Evolutionary conservation across 2,329 filamentous ascomycete species (phyloP).

Genomic region (Fusarium sp.): DNA sequence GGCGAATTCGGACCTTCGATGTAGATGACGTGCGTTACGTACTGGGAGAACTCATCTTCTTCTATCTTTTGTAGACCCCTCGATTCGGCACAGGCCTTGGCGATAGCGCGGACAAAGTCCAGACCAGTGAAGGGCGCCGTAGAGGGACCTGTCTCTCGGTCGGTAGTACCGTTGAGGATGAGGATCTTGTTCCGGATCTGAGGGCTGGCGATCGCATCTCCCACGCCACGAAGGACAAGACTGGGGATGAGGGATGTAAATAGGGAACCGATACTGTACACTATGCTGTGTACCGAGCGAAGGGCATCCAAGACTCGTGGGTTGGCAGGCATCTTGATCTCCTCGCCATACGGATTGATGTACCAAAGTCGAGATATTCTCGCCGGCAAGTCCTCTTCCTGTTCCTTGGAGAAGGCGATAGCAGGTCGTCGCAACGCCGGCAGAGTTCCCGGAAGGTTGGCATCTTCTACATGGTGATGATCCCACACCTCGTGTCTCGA

Average conservation of each 20-base stretch:
- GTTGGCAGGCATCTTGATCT: constrained; percentile 88
- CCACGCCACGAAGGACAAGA: constrained; percentile 80
- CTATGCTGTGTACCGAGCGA: constrained; percentile 71
- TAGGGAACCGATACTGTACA: constrained; percentile 94
- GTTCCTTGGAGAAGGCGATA: constrained; percentile 82
- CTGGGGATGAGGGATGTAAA: constrained; percentile 92
- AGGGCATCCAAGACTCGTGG: constrained; percentile 81
- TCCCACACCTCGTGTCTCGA: constrained; percentile 61
- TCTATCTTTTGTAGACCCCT: constrained; percentile 58
- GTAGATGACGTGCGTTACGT: constrained; percentile 88
- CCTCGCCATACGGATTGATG: constrained; percentile 98
- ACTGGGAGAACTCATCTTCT: constrained; percentile 67
- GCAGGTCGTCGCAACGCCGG: constrained; percentile 84
- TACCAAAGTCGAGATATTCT: constrained; percentile 91
- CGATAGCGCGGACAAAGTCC: constrained; percentile 87
- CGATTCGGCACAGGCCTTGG: constrained; percentile 78
- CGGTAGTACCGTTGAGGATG: constrained; percentile 84
- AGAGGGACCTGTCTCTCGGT: constrained; percentile 86
- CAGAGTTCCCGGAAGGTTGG: constrained; percentile 83
- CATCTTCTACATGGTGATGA: constrained; percentile 79
- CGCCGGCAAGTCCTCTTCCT: constrained; percentile 79
- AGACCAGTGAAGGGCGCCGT: constrained; percentile 74
- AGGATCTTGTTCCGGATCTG: constrained; percentile 77
- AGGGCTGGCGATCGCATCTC: constrained; percentile 63
- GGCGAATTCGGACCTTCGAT: constrained; percentile 79